phyloP scores from a whole-genome alignment of 139 green algal species.

The Desmodesmus armatus region DNA sequence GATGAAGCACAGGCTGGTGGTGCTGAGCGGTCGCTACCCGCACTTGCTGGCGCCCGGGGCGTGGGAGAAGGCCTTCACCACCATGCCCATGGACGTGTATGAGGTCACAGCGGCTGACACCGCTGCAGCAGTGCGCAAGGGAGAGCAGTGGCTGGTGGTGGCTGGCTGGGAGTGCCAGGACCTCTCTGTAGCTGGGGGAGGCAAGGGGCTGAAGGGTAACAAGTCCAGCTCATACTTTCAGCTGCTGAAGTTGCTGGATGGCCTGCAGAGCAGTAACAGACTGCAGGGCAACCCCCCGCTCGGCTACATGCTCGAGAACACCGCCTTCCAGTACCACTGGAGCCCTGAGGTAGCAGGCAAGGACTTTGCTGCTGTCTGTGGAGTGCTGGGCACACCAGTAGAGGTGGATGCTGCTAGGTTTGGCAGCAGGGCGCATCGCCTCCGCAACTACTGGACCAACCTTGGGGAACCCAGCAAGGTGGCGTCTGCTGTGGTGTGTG shows the following conservation, averaged over 20 bases:
- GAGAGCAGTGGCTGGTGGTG: constrained; percentile 42
- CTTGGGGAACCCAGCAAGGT: not conserved
- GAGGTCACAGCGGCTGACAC: not conserved
- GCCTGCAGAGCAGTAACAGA: constrained; percentile 30
- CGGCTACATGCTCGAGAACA: constrained; percentile 37
- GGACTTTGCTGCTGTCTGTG: not conserved
- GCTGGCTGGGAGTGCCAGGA: constrained; percentile 47
- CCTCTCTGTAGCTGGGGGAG: not conserved
- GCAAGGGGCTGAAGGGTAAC: constrained; percentile 3
- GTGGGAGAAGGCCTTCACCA: not conserved
- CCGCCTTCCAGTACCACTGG: not conserved
- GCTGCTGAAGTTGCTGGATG: not conserved
- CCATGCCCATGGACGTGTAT: constrained; percentile 3
- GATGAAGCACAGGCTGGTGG: not conserved
- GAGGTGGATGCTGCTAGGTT: constrained; percentile 21
- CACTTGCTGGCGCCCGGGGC: not conserved
- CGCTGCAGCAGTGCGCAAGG: not conserved
- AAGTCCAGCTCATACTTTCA: not conserved
- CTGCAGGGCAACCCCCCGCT: not conserved
- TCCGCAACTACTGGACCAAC: constrained; percentile 42
- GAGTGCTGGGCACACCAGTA: not conserved
- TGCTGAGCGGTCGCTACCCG: constrained; percentile 15
- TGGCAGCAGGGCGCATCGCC: constrained; percentile 31
- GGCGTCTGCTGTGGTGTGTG: not conserved
- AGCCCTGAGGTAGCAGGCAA: not conserved